Percentiles rank a stretch among this genome's conserved stretches.
Evolutionary conservation across 129 eudicot species (phyloP).

Genomic region (Ambrosia artemisiifolia): DNA sequence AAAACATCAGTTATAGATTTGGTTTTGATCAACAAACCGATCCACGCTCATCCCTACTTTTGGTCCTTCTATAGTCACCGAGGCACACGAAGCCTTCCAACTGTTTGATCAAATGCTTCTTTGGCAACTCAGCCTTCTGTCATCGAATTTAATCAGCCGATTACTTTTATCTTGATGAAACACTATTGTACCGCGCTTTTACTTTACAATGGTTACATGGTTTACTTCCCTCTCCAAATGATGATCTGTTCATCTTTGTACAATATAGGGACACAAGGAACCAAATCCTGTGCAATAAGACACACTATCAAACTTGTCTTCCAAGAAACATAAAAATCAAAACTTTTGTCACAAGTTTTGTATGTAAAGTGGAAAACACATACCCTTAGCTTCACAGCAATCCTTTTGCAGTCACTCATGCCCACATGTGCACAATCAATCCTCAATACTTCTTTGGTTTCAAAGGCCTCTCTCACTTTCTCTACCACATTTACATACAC

Average conservation of each 20-base stretch:
- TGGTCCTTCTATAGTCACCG: too few relatives aligned
- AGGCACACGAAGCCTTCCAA: too few relatives aligned
- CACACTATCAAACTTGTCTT: conserved; percentile 9
- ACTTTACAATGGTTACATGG: background rate
- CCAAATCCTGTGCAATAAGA: conserved; percentile 58
- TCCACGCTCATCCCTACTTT: too few relatives aligned
- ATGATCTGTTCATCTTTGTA: conserved; percentile 85
- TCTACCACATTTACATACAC: conserved; percentile 84
- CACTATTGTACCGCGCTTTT: background rate
- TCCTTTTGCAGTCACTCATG: conserved; percentile 82
- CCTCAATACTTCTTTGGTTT: conserved; percentile 65
- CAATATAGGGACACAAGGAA: conserved; percentile 88
- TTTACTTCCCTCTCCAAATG: conserved; percentile 72
- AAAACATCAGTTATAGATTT: too few relatives aligned
- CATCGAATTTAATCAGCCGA: background rate
- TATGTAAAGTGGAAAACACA: background rate
- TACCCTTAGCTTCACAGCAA: conserved; percentile 86
- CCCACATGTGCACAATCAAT: conserved; percentile 79
- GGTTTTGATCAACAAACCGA: background rate
- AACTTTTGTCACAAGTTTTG: conserved; percentile 1
- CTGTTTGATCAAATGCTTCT: background rate
- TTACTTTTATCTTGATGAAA: background rate
- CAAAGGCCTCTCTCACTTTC: conserved; percentile 75
- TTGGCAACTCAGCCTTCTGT: background rate
- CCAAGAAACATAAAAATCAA: conserved; percentile 4